These are phyloP conservation scores for Leavenworthia alabamica DNA, from an alignment of 345 rosid genomes.

Conservation along the genomic window DNA sequence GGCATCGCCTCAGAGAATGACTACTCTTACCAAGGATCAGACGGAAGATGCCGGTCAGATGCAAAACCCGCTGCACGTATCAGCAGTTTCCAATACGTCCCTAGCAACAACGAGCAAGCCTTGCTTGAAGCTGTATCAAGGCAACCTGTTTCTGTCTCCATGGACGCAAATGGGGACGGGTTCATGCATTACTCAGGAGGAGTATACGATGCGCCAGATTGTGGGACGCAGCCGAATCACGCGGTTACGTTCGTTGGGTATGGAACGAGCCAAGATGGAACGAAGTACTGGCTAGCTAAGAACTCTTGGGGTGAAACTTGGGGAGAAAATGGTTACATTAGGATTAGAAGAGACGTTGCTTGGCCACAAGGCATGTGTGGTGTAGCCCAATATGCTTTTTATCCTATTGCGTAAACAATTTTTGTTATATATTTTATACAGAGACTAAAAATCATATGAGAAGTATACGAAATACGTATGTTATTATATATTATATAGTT, in stretches of 20 bases:
- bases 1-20: conserved; percentile 46
- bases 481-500: neutral
- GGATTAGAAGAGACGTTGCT: conserved; percentile 38
- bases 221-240: conserved; percentile 40
- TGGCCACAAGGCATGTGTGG: conserved; percentile 52
- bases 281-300: conserved; percentile 54
- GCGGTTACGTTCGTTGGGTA: conserved; percentile 53
- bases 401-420: conserved; percentile 35
- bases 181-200: conserved; percentile 44
- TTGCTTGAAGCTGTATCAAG: conserved; percentile 43
- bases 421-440: neutral
- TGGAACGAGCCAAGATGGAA: conserved; percentile 37
- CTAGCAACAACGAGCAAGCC: conserved; percentile 41
- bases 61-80: conserved; percentile 35
- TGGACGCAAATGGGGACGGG: conserved; percentile 32
- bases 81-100: conserved; percentile 45
- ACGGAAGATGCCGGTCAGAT: conserved; percentile 18
- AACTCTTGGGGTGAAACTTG: conserved; percentile 57
- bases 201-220: conserved; percentile 32
- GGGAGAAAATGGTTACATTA: conserved; percentile 54
- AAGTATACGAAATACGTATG: neutral
- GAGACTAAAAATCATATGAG: neutral
- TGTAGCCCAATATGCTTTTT: conserved; percentile 40
- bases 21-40: conserved; percentile 42
- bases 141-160: conserved; percentile 53